Percentiles rank a stretch among this genome's conserved stretches.
Evolutionary conservation across 2,329 filamentous ascomycete species (phyloP).

Genomic region (Coleophoma crateriformis): DNA sequence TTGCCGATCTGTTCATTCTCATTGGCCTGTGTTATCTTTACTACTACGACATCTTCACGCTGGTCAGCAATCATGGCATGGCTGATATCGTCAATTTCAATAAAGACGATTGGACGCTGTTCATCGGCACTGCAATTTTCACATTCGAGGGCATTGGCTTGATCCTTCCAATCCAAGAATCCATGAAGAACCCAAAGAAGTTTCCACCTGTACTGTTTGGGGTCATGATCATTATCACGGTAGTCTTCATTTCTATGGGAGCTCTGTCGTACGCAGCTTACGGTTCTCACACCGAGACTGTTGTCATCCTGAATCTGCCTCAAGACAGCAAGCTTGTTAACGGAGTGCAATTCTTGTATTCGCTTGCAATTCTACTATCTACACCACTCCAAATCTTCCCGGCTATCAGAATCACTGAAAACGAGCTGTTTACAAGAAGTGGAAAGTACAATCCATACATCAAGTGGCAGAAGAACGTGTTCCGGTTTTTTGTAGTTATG

Average conservation of each 20-base stretch:
- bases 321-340: constrained; percentile 96
- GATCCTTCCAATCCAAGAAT: constrained; percentile 96
- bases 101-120: constrained; percentile 85
- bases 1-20: constrained; percentile 92
- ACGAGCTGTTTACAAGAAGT: constrained; percentile 86
- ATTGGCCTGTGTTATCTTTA: constrained; percentile 90
- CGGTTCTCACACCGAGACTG: constrained; percentile 90
- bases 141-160: constrained; percentile 97
- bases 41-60: constrained; percentile 87
- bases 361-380: constrained; percentile 91
- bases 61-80: constrained; percentile 65
- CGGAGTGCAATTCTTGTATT: constrained; percentile 92
- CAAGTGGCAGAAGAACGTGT: constrained; percentile 99
- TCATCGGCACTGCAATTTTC: constrained; percentile 98
- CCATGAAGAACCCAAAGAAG: constrained; percentile 85
- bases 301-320: constrained; percentile 91
- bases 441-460: constrained; percentile 98
- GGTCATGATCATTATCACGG: constrained; percentile 93
- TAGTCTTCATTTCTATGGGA: constrained; percentile 86
- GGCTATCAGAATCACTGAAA: constrained; percentile 93
- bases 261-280: constrained; percentile 94
- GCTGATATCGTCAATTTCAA: constrained; percentile 91
- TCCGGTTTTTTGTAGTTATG: constrained; percentile 88
- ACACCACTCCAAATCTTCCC: constrained; percentile 97
- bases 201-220: constrained; percentile 83